phyloP scores from a whole-genome alignment of 2,329 filamentous ascomycete genomes.

The Daldinia sp. region DNA sequence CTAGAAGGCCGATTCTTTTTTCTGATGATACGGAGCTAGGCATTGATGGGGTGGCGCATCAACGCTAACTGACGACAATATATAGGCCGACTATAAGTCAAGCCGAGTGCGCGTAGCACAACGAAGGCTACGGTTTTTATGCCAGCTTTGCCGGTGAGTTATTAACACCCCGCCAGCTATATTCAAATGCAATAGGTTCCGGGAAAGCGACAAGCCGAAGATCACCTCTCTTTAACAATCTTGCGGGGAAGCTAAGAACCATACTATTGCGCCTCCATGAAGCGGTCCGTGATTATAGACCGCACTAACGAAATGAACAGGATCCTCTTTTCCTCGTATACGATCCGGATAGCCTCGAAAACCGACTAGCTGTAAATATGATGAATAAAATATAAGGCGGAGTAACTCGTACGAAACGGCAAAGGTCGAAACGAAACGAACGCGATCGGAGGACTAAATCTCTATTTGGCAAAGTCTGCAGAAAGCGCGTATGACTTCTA shows the following conservation, averaged over 20 bases:
- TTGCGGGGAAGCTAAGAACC: conserved; percentile 1
- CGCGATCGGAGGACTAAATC: conserved; percentile 13
- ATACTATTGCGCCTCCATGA: conserved; percentile 10
- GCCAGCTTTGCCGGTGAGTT: conserved; percentile 13
- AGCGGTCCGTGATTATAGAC: background rate
- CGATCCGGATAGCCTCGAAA: background rate
- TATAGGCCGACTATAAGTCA: conserved; percentile 6
- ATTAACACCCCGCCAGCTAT: conserved; percentile 10
- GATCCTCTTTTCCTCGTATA: conserved; percentile 1
- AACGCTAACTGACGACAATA: conserved; percentile 5
- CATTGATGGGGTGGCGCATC: conserved; percentile 26
- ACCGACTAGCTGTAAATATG: background rate
- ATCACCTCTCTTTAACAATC: background rate
- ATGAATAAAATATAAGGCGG: background rate
- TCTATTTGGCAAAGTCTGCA: conserved; percentile 6
- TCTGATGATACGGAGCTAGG: conserved; percentile 29
- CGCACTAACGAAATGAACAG: conserved; percentile 1
- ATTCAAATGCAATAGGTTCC: background rate
- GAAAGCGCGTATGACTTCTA: conserved; percentile 12
- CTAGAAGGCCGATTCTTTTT: conserved; percentile 27
- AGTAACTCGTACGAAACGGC: conserved; percentile 1
- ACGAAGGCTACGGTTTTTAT: conserved; percentile 12
- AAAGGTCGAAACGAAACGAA: conserved; percentile 4
- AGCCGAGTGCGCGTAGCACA: conserved; percentile 21
- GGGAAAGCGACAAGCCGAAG: background rate